Base-by-base conservation (phyloP, 495 filamentous ascomycete species). In the Annulohypoxylon moriforme region DNA sequence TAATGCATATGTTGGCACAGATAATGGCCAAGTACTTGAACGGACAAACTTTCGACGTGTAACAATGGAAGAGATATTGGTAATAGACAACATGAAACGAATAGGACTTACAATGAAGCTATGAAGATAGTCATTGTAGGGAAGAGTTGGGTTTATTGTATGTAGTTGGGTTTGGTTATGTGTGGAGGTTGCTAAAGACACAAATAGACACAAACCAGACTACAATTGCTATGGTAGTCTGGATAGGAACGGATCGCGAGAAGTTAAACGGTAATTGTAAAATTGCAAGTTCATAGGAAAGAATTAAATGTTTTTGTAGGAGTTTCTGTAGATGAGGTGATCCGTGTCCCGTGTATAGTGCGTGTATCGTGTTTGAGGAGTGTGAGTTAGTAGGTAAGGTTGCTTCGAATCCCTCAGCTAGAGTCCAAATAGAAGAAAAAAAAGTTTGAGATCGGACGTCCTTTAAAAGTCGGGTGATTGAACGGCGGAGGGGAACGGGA, bases 81-180 rank as follows among this genome's bases (percentile, higher is more conserved):
- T 40, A 38, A 40, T 69, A 63, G 31, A 25, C 27, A 33, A 11
- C 49, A 25, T 34, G 29, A 68, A 56, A 46, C 10, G 52, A 40
- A 20, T 25, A 49, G 6, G 7, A 86, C 90, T 85, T 86, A 95
- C 92, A 95, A 84, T n/a, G 92, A 93, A 71, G 87, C 91, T 64
- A 95, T 87, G 75, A 94, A 93, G 79, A 93, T 87, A 6, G 92
- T 94, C 92, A 94, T 94, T 68, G 59, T 88, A 84, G 73, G 31
- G 27, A 52, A 59, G 8, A 2, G 5, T 65, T 3, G 6, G 31
- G 24, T 68, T 24, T 38, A 31, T 33, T 27, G 52, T 44, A 40
- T 27, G 52, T 44, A 44, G 36, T 6, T 2, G 42, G 34, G n/a
- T 16, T 33, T 56, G 27, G n/a, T 40, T 20, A 29, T 55, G 29